Evolutionary conservation across 2,329 filamentous ascomycete genomes (phyloP), one percentile per base, ranked within the genome.

Genomic region (Penicillium sp.): DNA sequence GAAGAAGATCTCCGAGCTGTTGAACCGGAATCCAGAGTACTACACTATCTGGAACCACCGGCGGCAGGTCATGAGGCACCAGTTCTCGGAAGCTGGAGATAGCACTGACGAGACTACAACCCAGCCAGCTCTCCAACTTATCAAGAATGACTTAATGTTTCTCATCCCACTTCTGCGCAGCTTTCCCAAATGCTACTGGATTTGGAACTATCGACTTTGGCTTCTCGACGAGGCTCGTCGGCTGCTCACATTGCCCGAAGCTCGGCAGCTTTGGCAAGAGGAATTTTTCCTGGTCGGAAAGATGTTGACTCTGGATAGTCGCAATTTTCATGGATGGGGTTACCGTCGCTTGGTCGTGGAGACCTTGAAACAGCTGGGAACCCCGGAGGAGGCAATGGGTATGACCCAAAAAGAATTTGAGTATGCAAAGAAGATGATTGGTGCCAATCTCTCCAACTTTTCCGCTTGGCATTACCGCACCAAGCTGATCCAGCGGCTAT

Each of bases 161-260:
- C 88, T 93, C 33, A 85, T 97, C 42, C 91, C 91, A 0, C 83
- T 99, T 21, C 84, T 99, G 50, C 83, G 91, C 62, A 86, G 92
- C 64, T 93, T 87, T 64, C 95, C 95, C 7, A 99, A 99, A 75
- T 98, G 95, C 81, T 99, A 99, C 79, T 98, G 95, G 93, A 93
- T 99, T 69, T 99, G 95, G 95, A 96, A 96, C 67, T 93, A 97
- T 75, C 88, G 95, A 27, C 77, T 89, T 46, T 99, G 95, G 93
- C 80, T 93, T 3, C 80, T 99, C 14, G 80, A 88, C 54, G 85
- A 91, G 72, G 87, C 88, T 33, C 90, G 89, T 47, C 72, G 81
- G 13, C 80, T 87, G 19, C 80, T 96, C 10, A 83, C 86, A 2
- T 61, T 75, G 1, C 56, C 78, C 0, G 70, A 78, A 16, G 85